These are phyloP conservation scores for Wickerhamiella alocasiicola DNA, from an alignment of 805 yeast species.

Conservation along the genomic window DNA sequence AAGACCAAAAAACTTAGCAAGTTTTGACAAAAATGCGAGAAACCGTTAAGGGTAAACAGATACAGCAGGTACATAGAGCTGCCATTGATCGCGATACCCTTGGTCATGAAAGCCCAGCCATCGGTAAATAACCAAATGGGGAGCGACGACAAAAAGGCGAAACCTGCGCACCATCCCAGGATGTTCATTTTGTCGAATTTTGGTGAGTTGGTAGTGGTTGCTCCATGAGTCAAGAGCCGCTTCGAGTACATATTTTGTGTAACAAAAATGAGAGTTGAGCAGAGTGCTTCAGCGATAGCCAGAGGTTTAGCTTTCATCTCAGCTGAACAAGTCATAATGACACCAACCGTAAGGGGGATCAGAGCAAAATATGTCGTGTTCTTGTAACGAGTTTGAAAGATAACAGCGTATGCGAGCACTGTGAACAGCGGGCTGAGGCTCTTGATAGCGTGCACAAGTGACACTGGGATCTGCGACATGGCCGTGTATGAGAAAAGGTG, in stretches of 20 bases:
- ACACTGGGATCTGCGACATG: constrained; percentile 85
- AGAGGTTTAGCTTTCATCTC: constrained; percentile 35
- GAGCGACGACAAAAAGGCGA: constrained; percentile 60
- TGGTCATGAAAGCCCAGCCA: constrained; percentile 23
- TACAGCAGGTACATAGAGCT: constrained; percentile 28
- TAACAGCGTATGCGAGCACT: constrained; percentile 58
- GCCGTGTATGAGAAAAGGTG: constrained; percentile 87
- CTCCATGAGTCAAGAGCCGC: constrained; percentile 46
- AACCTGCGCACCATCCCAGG: constrained; percentile 63
- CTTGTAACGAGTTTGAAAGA: constrained; percentile 48
- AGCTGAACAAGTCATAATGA: constrained; percentile 48
- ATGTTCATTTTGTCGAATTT: constrained; percentile 72
- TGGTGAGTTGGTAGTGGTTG: constrained; percentile 12
- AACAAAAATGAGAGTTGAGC: constrained; percentile 65
- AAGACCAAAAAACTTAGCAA: constrained; percentile 68
- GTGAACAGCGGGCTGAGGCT: constrained; percentile 85
- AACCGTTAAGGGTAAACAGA: constrained; percentile 50
- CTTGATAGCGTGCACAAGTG: constrained; percentile 86
- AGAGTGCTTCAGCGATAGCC: constrained; percentile 58
- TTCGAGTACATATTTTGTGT: constrained; percentile 80
- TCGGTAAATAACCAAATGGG: constrained; percentile 63
- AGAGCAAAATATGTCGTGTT: constrained; percentile 63
- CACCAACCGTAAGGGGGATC: constrained; percentile 70
- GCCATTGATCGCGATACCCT: constrained; percentile 15
- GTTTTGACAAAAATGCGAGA: constrained; percentile 69